Evolutionary conservation across 495 filamentous ascomycete genomes (phyloP).

Genomic region (Haplographium delicatum): DNA sequence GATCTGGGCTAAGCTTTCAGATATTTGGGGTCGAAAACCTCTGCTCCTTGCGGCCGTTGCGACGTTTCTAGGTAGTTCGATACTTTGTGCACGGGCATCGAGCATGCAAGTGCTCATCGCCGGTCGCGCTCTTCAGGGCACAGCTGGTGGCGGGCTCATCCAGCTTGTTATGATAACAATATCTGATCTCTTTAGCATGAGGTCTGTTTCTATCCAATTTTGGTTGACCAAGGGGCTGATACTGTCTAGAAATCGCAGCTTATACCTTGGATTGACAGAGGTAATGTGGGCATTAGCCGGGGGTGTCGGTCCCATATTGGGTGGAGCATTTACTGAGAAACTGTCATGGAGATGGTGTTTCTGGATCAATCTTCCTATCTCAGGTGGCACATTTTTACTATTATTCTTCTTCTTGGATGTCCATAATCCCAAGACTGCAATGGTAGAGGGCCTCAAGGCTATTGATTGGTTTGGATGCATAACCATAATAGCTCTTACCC

Average conservation of each 20-base stretch:
- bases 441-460: constrained; percentile 42
- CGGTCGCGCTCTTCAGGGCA: constrained; percentile 68
- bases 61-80: constrained; percentile 57
- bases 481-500: constrained; percentile 56
- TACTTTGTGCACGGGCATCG: constrained; percentile 59
- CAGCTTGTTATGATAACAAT: constrained; percentile 70
- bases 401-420: constrained; percentile 55
- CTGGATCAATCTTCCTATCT: constrained; percentile 50
- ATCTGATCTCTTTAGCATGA: constrained; percentile 51
- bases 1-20: constrained; percentile 44
- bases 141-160: constrained; percentile 71
- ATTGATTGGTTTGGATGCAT: constrained; percentile 49
- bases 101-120: constrained; percentile 67
- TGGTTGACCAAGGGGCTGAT: not conserved
- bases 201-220: constrained; percentile 12
- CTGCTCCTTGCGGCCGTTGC: constrained; percentile 60
- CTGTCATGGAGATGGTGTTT: constrained; percentile 33
- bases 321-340: constrained; percentile 60
- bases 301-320: constrained; percentile 62
- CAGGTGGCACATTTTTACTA: constrained; percentile 48
- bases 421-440: constrained; percentile 51
- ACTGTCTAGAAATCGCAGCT: constrained; percentile 1
- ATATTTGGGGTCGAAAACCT: constrained; percentile 76
- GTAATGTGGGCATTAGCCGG: constrained; percentile 64
- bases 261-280: constrained; percentile 38